Percentiles rank a stretch among this genome's conserved stretches.
Evolutionary conservation across 1,284 basidiomycete genomes (phyloP).

Genomic region (Apiotrichum laibachii): DNA sequence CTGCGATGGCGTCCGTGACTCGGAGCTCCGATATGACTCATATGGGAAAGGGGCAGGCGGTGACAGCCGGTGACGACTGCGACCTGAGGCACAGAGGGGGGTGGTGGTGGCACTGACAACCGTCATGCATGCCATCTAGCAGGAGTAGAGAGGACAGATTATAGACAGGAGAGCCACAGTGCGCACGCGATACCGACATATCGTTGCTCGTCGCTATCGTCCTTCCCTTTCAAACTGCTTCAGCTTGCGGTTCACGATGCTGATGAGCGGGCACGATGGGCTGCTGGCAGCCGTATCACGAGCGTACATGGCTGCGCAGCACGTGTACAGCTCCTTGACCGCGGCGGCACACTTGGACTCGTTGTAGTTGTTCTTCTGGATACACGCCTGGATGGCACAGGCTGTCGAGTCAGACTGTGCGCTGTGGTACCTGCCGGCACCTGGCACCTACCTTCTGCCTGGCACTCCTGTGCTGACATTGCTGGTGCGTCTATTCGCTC

Average conservation of each 20-base stretch:
- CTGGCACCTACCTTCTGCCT: conserved; percentile 1
- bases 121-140: too few relatives aligned
- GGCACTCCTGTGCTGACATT: conserved; percentile 2
- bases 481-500: background rate
- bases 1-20: too few relatives aligned
- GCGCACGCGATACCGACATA: too few relatives aligned
- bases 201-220: too few relatives aligned
- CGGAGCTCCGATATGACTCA: too few relatives aligned
- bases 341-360: conserved; percentile 37
- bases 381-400: conserved; percentile 47
- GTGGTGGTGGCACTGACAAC: too few relatives aligned
- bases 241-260: conserved; percentile 38
- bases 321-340: conserved; percentile 39
- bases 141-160: too few relatives aligned
- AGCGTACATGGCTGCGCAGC: conserved; percentile 44
- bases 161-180: too few relatives aligned
- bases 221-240: conserved; percentile 30
- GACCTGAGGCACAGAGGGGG: too few relatives aligned
- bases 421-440: background rate
- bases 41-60: too few relatives aligned
- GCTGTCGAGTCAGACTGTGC: conserved; percentile 23
- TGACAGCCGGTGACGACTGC: too few relatives aligned
- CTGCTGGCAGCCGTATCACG: conserved; percentile 23
- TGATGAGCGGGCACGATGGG: conserved; percentile 35
- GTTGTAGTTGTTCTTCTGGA: conserved; percentile 39